Percentiles rank a stretch among this genome's conserved stretches.
Evolutionary conservation across 495 filamentous ascomycete genomes (phyloP).

Genomic region (Choiromyces venosus): DNA sequence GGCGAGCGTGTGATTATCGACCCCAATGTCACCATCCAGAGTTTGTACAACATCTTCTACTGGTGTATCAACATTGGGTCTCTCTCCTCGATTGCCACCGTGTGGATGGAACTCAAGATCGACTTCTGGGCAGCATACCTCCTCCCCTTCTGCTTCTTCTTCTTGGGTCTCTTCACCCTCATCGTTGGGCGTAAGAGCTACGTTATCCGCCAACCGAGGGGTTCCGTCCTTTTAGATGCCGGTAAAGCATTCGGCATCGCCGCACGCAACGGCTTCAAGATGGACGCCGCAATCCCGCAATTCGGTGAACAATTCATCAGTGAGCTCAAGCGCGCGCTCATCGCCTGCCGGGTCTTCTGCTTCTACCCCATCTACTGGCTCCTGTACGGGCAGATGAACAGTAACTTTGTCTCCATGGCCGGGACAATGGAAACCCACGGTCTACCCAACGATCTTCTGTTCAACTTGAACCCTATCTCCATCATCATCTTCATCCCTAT

Average conservation of each 20-base stretch:
- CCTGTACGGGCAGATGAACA: constrained; percentile 52
- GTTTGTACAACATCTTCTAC: constrained; percentile 62
- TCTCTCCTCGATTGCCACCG: constrained; percentile 48
- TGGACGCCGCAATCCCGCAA: constrained; percentile 59
- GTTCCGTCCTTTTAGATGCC: constrained; percentile 47
- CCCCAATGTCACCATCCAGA: constrained; percentile 56
- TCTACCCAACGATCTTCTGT: constrained; percentile 52
- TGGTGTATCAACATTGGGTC: constrained; percentile 55
- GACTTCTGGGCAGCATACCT: constrained; percentile 51
- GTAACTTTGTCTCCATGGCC: constrained; percentile 55
- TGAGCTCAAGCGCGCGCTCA: constrained; percentile 54
- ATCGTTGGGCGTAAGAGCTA: constrained; percentile 41
- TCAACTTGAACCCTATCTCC: constrained; percentile 43
- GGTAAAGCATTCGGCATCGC: constrained; percentile 50
- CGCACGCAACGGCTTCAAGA: constrained; percentile 54
- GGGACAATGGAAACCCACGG: constrained; percentile 49
- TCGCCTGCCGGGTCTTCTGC: constrained; percentile 53
- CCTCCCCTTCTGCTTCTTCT: constrained; percentile 52
- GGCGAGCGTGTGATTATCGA: constrained; percentile 57
- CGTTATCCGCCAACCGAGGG: constrained; percentile 46
- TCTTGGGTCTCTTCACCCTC: constrained; percentile 44
- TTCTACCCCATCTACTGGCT: constrained; percentile 70
- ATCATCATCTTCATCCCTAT: constrained; percentile 49
- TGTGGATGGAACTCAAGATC: constrained; percentile 47
- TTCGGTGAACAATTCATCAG: constrained; percentile 57